A percentile compares a stretch with the other conserved stretches of the same genome.
phyloP scores from a whole-genome alignment of 805 yeast species.

The Yarrowia sp. region DNA sequence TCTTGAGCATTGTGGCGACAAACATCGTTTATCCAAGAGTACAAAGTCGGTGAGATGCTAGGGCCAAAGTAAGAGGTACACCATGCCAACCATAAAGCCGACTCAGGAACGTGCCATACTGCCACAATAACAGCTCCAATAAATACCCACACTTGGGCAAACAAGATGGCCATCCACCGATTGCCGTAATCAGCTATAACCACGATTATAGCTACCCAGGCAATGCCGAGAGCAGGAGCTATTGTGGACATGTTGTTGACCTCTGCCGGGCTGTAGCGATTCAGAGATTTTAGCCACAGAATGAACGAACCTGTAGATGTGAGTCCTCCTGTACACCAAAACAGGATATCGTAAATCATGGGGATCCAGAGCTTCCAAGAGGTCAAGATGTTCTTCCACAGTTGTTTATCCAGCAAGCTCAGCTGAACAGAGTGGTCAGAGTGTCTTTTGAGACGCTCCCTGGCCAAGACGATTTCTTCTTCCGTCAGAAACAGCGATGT shows the following conservation, averaged over 20 bases:
- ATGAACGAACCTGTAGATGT: background rate
- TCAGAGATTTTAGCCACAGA: background rate
- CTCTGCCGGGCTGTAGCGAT: background rate
- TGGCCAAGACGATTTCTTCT: background rate
- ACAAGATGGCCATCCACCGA: background rate
- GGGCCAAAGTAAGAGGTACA: background rate
- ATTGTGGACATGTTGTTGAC: background rate
- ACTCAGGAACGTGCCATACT: background rate
- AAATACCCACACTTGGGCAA: background rate
- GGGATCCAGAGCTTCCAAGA: background rate
- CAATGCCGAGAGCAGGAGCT: background rate
- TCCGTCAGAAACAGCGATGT: background rate
- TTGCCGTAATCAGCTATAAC: background rate
- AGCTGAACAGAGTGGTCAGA: background rate
- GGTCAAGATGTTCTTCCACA: background rate
- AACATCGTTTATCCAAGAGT: background rate
- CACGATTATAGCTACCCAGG: background rate
- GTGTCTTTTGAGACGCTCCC: background rate
- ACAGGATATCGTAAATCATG: background rate
- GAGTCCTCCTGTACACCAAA: background rate
- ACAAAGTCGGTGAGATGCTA: background rate
- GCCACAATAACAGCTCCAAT: background rate
- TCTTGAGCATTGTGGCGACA: background rate
- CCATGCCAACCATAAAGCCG: background rate
- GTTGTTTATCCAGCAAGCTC: background rate